Conservation (phyloP, 768 basidiomycete genomes). For the Lanmaoa rubissima region DNA sequence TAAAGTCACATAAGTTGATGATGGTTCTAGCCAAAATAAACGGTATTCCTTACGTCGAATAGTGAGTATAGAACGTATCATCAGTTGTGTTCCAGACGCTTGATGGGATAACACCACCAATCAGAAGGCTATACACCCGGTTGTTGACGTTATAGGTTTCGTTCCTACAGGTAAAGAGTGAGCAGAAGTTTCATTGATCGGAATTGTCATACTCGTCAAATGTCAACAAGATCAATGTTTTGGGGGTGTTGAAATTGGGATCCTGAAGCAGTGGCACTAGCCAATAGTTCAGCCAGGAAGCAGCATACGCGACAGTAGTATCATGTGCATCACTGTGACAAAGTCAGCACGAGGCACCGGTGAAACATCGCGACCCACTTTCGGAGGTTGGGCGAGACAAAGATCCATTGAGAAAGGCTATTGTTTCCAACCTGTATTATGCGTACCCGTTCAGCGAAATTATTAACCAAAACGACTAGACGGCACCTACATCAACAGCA, state of each 20-base stretch:
- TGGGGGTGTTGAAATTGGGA: constrained; percentile 49
- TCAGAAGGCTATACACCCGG: constrained; percentile 42
- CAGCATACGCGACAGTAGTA: constrained; percentile 49
- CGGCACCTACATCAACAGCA: constrained; percentile 44
- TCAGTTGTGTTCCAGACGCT: constrained; percentile 45
- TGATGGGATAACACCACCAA: constrained; percentile 46
- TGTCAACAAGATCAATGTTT: constrained; percentile 57
- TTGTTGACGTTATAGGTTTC: constrained; percentile 43
- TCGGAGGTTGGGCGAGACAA: constrained; percentile 59
- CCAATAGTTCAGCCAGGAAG: constrained; percentile 48
- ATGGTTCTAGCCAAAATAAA: background rate
- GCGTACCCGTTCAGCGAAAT: background rate
- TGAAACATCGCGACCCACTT: constrained; percentile 15
- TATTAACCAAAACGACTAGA: background rate
- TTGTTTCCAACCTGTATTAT: constrained; percentile 32
- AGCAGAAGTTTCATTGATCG: background rate
- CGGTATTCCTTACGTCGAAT: constrained; percentile 38
- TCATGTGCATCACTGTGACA: constrained; percentile 56
- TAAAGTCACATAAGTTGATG: background rate
- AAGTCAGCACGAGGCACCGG: background rate
- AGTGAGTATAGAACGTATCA: constrained; percentile 58
- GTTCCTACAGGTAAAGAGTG: constrained; percentile 11
- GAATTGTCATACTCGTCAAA: constrained; percentile 55
- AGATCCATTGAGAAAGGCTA: constrained; percentile 56
- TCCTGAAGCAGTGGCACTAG: constrained; percentile 50